These are phyloP conservation scores for Fabrea salina DNA, from an alignment of 169 alveolate species.

Conservation along the genomic window DNA sequence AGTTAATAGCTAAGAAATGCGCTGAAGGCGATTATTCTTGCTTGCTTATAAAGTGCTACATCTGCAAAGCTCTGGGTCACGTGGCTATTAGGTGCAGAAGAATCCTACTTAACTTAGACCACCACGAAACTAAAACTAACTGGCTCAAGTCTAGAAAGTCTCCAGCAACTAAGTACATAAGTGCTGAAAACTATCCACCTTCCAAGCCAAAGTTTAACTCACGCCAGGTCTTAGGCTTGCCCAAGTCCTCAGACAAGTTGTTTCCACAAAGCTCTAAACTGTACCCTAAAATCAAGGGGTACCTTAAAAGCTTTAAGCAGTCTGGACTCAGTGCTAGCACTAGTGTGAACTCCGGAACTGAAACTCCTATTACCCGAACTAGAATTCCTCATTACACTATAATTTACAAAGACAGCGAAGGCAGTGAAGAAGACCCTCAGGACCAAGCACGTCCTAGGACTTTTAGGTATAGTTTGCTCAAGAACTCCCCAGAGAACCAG, in stretches of 20 bases:
- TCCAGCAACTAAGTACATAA: background rate
- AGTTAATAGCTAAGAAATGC: background rate
- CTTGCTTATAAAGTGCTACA: background rate
- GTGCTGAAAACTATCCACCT: background rate
- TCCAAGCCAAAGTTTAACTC: background rate
- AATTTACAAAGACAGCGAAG: slow-evolving; percentile 4
- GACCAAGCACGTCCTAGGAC: no score
- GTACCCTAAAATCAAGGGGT: slow-evolving; percentile 13
- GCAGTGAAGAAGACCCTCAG: background rate
- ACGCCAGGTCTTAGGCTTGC: background rate
- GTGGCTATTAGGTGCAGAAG: slow-evolving; percentile 16
- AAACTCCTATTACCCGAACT: no score
- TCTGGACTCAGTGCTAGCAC: background rate
- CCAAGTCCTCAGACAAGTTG: background rate
- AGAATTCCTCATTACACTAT: background rate
- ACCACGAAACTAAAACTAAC: slow-evolving; percentile 1
- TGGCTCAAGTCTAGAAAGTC: background rate
- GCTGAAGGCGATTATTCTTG: slow-evolving; percentile 16
- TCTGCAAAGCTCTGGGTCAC: slow-evolving; percentile 31
- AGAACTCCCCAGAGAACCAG: no score
- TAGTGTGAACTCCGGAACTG: background rate
- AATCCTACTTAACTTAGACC: slow-evolving; percentile 8
- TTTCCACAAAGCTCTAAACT: background rate
- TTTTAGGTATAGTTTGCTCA: no score
- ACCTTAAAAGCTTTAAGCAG: background rate